A percentile compares a stretch with the other conserved stretches of the same genome.
These are phyloP conservation scores for Xylaria sp. DNA, from an alignment of 2,329 filamentous ascomycete genomes.

Conservation along the genomic window DNA sequence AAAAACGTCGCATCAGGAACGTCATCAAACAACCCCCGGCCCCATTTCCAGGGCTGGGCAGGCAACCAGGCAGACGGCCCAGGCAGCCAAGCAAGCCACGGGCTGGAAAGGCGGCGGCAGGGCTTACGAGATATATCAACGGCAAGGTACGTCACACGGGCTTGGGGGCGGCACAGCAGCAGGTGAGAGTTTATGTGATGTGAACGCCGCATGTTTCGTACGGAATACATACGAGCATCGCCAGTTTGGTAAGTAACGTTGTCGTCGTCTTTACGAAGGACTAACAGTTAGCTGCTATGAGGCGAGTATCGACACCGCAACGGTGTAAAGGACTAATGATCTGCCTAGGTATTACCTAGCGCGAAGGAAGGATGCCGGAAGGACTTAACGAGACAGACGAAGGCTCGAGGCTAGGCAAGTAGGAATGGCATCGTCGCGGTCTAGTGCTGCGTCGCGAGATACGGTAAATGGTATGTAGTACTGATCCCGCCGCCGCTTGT, in stretches of 20 bases:
- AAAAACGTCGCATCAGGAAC: constrained; percentile 7
- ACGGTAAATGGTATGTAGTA: neutral
- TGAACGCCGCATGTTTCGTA: neutral
- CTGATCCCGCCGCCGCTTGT: neutral
- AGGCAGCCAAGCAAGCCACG: neutral
- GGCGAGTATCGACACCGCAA: neutral
- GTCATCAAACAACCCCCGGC: constrained; percentile 3
- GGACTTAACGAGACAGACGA: neutral
- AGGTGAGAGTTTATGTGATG: too few species aligned
- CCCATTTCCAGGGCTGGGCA: neutral
- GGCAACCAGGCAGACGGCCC: neutral
- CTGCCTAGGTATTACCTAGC: neutral
- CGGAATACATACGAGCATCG: neutral
- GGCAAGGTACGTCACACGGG: neutral
- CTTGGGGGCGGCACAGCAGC: constrained; percentile 18
- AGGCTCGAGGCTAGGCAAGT: neutral
- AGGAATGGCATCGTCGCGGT: neutral
- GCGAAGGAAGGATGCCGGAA: neutral
- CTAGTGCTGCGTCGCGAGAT: neutral
- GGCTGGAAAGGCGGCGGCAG: neutral
- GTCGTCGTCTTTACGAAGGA: neutral
- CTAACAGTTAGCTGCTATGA: neutral
- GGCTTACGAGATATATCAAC: neutral
- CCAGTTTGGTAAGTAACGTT: neutral
- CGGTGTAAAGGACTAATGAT: neutral